A percentile compares a stretch with the other conserved stretches of the same genome.
Evolutionary conservation across 192 early-diverging fungal species (phyloP).

Genomic region (Pilaira anomala): DNA sequence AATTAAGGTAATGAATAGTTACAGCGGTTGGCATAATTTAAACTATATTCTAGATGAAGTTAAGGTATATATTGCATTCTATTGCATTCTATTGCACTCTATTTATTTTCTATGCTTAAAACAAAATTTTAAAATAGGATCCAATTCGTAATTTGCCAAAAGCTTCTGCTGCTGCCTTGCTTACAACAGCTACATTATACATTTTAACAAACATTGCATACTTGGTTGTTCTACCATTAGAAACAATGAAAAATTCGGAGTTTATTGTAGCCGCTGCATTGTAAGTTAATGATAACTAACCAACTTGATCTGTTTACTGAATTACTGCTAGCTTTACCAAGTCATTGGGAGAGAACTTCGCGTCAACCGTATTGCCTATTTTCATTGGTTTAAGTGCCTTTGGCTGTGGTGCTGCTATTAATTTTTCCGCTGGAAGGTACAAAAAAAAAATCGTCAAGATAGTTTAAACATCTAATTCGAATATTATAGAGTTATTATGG

Average conservation of each 20-base stretch:
- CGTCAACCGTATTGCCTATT: conserved; percentile 23
- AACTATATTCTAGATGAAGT: conserved; percentile 33
- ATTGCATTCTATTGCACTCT: neutral
- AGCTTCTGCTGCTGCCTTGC: conserved; percentile 16
- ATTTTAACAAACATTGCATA: conserved; percentile 28
- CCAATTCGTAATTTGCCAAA: conserved; percentile 29
- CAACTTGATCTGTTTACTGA: neutral
- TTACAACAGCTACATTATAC: conserved; percentile 20
- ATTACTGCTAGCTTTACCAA: conserved; percentile 19
- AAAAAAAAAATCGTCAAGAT: neutral
- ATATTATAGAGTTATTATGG: conserved; percentile 27
- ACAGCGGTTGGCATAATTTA: conserved; percentile 30
- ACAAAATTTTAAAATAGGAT: neutral
- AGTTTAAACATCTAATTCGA: neutral
- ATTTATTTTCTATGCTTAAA: neutral
- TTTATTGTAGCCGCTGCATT: conserved; percentile 31
- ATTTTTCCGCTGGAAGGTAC: conserved; percentile 2
- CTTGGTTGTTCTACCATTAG: conserved; percentile 25
- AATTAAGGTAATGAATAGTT: conserved; percentile 18
- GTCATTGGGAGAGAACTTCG: conserved; percentile 25
- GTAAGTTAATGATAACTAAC: conserved; percentile 19
- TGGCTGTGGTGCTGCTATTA: conserved; percentile 27
- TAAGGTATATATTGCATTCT: too few relatives aligned
- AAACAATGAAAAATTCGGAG: conserved; percentile 23
- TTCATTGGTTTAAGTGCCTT: conserved; percentile 29